phyloP scores from a whole-genome alignment of 192 early-diverging fungal species.

The Irineochytrium annulatum region DNA sequence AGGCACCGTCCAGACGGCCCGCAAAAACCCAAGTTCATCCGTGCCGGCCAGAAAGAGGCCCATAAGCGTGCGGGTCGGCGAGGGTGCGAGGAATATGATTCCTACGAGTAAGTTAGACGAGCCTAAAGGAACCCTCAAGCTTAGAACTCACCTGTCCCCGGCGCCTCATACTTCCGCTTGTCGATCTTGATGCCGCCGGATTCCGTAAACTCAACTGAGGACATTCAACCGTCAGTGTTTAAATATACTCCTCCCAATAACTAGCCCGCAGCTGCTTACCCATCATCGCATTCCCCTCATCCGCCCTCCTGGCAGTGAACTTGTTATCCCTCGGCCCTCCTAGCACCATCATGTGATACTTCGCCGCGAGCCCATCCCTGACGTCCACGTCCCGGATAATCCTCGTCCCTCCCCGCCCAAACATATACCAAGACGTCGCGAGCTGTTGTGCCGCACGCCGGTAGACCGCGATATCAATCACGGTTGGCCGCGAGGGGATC shows the following conservation, averaged over 20 bases:
- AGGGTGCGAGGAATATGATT: slow-evolving; percentile 45
- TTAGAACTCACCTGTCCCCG: slow-evolving; percentile 44
- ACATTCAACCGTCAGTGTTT: neutral
- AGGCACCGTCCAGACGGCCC: slow-evolving; percentile 46
- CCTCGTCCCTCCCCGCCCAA: slow-evolving; percentile 55
- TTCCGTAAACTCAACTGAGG: slow-evolving; percentile 40
- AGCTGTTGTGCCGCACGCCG: slow-evolving; percentile 53
- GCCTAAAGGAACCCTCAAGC: neutral
- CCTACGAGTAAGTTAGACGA: slow-evolving; percentile 16
- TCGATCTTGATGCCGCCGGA: slow-evolving; percentile 41
- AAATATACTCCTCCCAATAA: neutral
- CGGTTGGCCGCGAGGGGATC: slow-evolving; percentile 29
- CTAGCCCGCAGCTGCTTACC: slow-evolving; percentile 7
- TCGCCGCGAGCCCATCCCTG: slow-evolving; percentile 28
- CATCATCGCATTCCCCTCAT: slow-evolving; percentile 41
- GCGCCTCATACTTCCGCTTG: slow-evolving; percentile 34
- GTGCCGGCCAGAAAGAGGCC: slow-evolving; percentile 42
- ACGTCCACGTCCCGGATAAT: slow-evolving; percentile 58
- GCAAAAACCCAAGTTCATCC: slow-evolving; percentile 37
- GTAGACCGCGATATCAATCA: slow-evolving; percentile 20
- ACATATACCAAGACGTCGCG: slow-evolving; percentile 62
- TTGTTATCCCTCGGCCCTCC: slow-evolving; percentile 58
- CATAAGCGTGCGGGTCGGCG: slow-evolving; percentile 39
- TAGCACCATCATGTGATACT: slow-evolving; percentile 57
- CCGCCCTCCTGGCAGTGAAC: slow-evolving; percentile 36